Base-by-base conservation (phyloP, 2,329 filamentous ascomycete genomes). In the Pleurostoma richardsiae region DNA sequence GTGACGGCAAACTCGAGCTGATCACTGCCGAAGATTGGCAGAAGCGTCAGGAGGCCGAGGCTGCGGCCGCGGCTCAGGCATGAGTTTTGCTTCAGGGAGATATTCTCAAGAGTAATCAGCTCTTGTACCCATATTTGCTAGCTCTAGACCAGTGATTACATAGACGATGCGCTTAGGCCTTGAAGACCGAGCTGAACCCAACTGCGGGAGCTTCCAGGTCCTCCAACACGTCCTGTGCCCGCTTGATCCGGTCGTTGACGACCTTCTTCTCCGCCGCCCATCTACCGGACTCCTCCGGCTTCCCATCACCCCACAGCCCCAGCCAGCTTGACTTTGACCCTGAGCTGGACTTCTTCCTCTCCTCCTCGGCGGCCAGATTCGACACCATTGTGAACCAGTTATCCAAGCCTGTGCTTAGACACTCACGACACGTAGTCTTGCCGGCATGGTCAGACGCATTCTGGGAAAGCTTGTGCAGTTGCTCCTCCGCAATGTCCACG, bases 351-450 rank as follows among this genome's bases (percentile, higher is more conserved):
- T 67, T 61, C 49, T 63, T 60, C 31, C 61, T 60, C 39, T 64
- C 62, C 57, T 81, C 76, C 39, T 76, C 73, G 44, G 67, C 69
- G 29, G 79, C 79, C 41, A 95, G 73, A 47, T 76, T 75, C 8
- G 73, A 71, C 26, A 94, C 83, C 86, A 97, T 97, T 29, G 74
- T 77, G 41, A 79, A 78, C 91, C 91, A 96, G 61, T 96, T 95
- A 5, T 79, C 76, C 1, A 96, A 73, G 0, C 88, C 88, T 3
- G 86, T 82, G 48, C 80, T 72, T 5, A 96, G 76, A 59, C 92
- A 96, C 54, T 92, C 79, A 31, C 79, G 79, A 61, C 91, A 96
- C 38, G 80, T 82, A 52, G 78, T 76, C 54, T 71, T 74, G 4
- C 75, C 73, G 5, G 62, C 64, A 39, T 56, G 59, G 40, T 66